phyloP scores from a whole-genome alignment of 768 basidiomycete species.

The Macrocybe gigantea region DNA sequence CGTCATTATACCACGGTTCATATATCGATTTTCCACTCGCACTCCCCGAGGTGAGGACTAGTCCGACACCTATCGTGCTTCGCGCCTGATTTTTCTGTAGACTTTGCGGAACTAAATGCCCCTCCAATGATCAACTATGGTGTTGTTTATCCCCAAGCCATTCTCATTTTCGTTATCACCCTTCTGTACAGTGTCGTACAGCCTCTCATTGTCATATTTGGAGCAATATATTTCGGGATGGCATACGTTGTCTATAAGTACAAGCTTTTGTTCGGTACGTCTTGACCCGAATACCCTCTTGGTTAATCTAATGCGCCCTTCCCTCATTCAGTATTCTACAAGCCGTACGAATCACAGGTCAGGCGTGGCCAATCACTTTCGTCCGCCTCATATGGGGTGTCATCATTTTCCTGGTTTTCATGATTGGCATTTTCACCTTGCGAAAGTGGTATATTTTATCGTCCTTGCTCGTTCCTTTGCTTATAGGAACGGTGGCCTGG shows the following conservation, averaged over 20 bases:
- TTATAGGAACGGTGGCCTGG: slow-evolving; percentile 73
- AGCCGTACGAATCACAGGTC: slow-evolving; percentile 97
- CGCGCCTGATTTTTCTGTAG: slow-evolving; percentile 33
- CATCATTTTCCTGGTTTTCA: slow-evolving; percentile 90
- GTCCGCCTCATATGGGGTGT: slow-evolving; percentile 89
- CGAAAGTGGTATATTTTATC: slow-evolving; percentile 42
- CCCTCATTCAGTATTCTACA: slow-evolving; percentile 77
- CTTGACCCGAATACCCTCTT: background rate
- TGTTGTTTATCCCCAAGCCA: slow-evolving; percentile 93
- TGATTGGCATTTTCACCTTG: slow-evolving; percentile 90
- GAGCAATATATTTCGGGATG: slow-evolving; percentile 93
- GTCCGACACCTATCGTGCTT: background rate
- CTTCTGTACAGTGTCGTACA: slow-evolving; percentile 94
- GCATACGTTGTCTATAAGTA: slow-evolving; percentile 98
- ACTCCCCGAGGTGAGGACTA: slow-evolving; percentile 76
- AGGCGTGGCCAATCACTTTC: slow-evolving; percentile 97
- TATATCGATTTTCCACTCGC: slow-evolving; percentile 75
- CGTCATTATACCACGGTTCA: slow-evolving; percentile 72
- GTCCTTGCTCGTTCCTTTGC: slow-evolving; percentile 65
- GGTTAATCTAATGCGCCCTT: background rate
- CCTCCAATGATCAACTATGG: slow-evolving; percentile 99
- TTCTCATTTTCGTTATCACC: slow-evolving; percentile 93
- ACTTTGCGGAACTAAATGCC: slow-evolving; percentile 93
- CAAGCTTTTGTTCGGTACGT: slow-evolving; percentile 87
- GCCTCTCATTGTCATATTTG: slow-evolving; percentile 91